Conservation (phyloP, 345 rosid species). For the Citrus hindsii region DNA sequence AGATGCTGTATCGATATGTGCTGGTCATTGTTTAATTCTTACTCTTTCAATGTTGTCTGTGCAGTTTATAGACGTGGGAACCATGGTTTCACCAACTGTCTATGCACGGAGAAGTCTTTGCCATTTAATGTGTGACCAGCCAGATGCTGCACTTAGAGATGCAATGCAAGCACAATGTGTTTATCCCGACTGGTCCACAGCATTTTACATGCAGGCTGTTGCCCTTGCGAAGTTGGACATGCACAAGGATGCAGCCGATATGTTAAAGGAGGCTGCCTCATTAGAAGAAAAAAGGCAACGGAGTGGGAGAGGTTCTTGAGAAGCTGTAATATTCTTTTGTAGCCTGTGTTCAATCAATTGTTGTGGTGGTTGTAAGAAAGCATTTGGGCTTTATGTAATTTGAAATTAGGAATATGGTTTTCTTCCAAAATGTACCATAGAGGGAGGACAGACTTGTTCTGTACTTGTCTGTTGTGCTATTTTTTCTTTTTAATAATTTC, state of each 20-base stretch:
- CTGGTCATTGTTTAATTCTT: background rate
- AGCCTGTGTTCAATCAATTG: conserved; percentile 8
- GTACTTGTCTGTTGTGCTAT: conserved; percentile 5
- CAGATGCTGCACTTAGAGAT: conserved; percentile 87
- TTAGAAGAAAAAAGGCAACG: conserved; percentile 66
- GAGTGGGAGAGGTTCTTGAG: conserved; percentile 35
- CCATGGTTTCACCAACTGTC: conserved; percentile 85
- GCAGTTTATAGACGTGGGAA: conserved; percentile 85
- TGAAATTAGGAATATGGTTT: conserved; percentile 19
- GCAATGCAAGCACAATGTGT: conserved; percentile 96
- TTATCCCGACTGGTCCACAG: conserved; percentile 84
- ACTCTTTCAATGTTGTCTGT: background rate
- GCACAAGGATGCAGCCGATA: conserved; percentile 77
- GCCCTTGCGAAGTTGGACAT: conserved; percentile 83
- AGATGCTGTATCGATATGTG: background rate
- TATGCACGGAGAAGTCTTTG: conserved; percentile 78
- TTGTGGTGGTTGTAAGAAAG: conserved; percentile 24
- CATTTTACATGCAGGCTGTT: conserved; percentile 84
- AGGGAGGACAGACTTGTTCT: conserved; percentile 2
- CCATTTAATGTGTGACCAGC: conserved; percentile 67
- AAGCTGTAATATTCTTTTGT: conserved; percentile 28
- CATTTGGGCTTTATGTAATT: conserved; percentile 23
- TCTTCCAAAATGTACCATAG: conserved; percentile 32
- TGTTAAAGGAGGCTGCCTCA: conserved; percentile 74
- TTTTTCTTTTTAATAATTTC: conserved; percentile 11